These are phyloP conservation scores for Cladophialophora bantiana DNA, from an alignment of 2,329 filamentous ascomycete species.

Conservation along the genomic window DNA sequence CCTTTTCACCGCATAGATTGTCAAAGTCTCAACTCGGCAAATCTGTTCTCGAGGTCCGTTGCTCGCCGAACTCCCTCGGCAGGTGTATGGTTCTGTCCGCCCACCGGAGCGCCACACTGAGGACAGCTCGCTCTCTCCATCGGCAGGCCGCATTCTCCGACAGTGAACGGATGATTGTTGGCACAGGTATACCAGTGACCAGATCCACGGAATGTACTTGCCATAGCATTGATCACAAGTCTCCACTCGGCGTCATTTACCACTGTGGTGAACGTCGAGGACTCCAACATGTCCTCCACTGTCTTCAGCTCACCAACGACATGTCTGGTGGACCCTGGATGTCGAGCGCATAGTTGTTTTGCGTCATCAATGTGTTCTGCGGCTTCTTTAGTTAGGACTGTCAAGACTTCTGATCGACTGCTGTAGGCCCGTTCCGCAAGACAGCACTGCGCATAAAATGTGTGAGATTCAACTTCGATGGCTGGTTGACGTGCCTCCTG, in stretches of 20 bases:
- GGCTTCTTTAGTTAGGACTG: neutral
- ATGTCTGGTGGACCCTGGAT: conserved; percentile 30
- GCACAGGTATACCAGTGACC: conserved; percentile 69
- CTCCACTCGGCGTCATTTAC: conserved; percentile 61
- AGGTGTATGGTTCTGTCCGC: conserved; percentile 38
- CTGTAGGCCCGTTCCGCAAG: conserved; percentile 48
- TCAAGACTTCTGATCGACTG: neutral
- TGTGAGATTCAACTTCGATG: conserved; percentile 59
- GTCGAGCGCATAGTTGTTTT: neutral
- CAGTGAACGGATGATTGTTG: conserved; percentile 57
- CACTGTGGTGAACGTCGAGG: conserved; percentile 56
- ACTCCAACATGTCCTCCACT: conserved; percentile 55
- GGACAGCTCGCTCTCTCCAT: conserved; percentile 19
- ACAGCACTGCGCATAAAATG: conserved; percentile 59
- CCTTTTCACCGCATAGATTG: neutral
- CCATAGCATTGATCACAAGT: conserved; percentile 61
- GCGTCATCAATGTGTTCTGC: neutral
- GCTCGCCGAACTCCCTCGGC: conserved; percentile 4
- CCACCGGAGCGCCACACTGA: conserved; percentile 42
- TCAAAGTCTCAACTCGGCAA: neutral
- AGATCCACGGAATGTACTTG: conserved; percentile 57
- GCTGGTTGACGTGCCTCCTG: conserved; percentile 46
- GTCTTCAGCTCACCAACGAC: conserved; percentile 57
- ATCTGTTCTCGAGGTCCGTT: conserved; percentile 5
- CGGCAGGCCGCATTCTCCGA: conserved; percentile 20